These are phyloP conservation scores for Metschnikowia vanudenii DNA, from an alignment of 805 yeast species.

Conservation along the genomic window DNA sequence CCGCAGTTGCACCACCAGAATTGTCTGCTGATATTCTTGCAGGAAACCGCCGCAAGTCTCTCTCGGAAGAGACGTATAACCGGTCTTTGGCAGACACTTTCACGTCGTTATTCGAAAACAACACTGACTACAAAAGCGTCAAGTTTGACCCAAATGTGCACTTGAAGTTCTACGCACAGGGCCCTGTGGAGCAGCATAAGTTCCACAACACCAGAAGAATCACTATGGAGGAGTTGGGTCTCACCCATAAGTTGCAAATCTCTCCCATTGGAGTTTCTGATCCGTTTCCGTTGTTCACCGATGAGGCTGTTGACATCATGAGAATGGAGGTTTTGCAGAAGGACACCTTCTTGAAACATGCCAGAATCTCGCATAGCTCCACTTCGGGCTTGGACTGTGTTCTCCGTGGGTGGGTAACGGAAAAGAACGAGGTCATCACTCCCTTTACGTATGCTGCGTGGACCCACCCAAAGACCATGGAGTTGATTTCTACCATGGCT, in stretches of 20 bases:
- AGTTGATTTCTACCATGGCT: constrained; percentile 55
- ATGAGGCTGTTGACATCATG: constrained; percentile 59
- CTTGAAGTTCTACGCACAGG: constrained; percentile 28
- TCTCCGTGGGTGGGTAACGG: constrained; percentile 50
- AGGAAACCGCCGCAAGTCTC: constrained; percentile 37
- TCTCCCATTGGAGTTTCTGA: constrained; percentile 56
- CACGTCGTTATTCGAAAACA: constrained; percentile 7
- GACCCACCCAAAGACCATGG: constrained; percentile 57
- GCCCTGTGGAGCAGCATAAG: constrained; percentile 36
- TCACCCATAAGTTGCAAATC: constrained; percentile 45
- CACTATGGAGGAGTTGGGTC: constrained; percentile 51
- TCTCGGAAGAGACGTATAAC: constrained; percentile 33
- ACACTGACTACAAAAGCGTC: constrained; percentile 10
- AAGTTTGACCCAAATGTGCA: constrained; percentile 40
- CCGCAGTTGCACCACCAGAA: constrained; percentile 23
- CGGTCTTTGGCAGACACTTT: constrained; percentile 13
- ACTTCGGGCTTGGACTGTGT: constrained; percentile 50
- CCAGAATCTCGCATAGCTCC: constrained; percentile 42
- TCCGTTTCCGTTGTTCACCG: constrained; percentile 61
- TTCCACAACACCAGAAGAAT: constrained; percentile 36
- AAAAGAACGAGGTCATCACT: constrained; percentile 29
- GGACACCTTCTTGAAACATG: constrained; percentile 45
- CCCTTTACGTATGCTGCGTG: constrained; percentile 58
- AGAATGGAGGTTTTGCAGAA: constrained; percentile 51
- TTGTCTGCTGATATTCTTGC: constrained; percentile 31